phyloP scores from a whole-genome alignment of 2,329 filamentous ascomycete genomes.

The Malbranchea cinnamomea region DNA sequence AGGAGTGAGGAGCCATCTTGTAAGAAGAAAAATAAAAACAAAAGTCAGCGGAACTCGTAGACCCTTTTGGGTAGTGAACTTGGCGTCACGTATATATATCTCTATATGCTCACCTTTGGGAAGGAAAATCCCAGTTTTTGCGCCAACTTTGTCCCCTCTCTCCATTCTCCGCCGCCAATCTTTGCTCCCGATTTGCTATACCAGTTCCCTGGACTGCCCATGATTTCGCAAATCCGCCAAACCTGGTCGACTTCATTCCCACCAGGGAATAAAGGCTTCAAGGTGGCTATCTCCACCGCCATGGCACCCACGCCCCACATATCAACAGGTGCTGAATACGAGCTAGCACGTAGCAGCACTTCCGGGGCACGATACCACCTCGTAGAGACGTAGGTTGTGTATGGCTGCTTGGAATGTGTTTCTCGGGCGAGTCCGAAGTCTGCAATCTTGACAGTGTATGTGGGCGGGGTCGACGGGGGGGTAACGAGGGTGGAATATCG shows the following conservation, averaged over 20 bases:
- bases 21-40: not conserved
- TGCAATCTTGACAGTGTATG: conserved; percentile 95
- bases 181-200: conserved; percentile 71
- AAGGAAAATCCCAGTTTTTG: conserved; percentile 97
- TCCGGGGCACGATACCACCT: conserved; percentile 92
- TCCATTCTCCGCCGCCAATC: conserved; percentile 94
- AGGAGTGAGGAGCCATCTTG: conserved; percentile 89
- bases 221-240: conserved; percentile 97
- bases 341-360: conserved; percentile 79
- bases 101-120: conserved; percentile 61
- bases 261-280: conserved; percentile 93
- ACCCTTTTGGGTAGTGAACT: not conserved
- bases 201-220: conserved; percentile 98
- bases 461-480: conserved; percentile 81
- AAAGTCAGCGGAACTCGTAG: not conserved
- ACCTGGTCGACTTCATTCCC: conserved; percentile 98
- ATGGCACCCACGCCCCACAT: conserved; percentile 98
- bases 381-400: conserved; percentile 96
- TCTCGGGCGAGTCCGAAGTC: conserved; percentile 96
- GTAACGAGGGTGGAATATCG: conserved; percentile 89
- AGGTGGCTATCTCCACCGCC: conserved; percentile 91
- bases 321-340: conserved; percentile 94
- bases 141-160: conserved; percentile 79
- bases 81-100: not conserved
- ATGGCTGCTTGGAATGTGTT: conserved; percentile 88